phyloP scores from a whole-genome alignment of 805 yeast genomes.

The Yamadazyma akitaensis region DNA sequence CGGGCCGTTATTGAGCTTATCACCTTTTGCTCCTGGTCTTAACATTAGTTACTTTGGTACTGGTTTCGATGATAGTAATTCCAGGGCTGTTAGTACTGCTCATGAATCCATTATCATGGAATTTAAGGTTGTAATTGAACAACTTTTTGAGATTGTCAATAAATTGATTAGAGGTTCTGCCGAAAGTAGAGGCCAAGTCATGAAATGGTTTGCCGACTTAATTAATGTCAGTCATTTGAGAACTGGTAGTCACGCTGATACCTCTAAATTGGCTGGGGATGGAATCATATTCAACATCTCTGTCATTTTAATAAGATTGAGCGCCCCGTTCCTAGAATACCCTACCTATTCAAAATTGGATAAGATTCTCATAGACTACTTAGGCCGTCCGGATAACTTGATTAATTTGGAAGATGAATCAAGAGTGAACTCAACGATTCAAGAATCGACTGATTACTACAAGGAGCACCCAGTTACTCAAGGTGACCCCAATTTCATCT shows the following conservation, averaged over 20 bases:
- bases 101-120: conserved; percentile 64
- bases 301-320: conserved; percentile 61
- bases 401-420: conserved; percentile 79
- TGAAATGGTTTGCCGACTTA: conserved; percentile 67
- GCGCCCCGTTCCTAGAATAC: conserved; percentile 77
- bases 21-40: conserved; percentile 62
- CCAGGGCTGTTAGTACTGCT: conserved; percentile 37
- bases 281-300: conserved; percentile 80
- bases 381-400: conserved; percentile 45
- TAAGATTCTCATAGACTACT: conserved; percentile 72
- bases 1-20: conserved; percentile 73
- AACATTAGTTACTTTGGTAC: conserved; percentile 43
- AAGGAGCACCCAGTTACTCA: conserved; percentile 32
- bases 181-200: conserved; percentile 57
- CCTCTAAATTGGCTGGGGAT: conserved; percentile 64
- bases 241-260: conserved; percentile 78
- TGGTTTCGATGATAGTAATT: conserved; percentile 7
- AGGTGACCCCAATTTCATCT: conserved; percentile 65
- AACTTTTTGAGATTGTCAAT: conserved; percentile 68
- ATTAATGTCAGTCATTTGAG: conserved; percentile 84
- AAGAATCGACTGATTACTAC: conserved; percentile 62
- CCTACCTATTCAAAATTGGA: conserved; percentile 62
- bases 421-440: conserved; percentile 70
- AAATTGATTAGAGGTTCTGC: conserved; percentile 72
- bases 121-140: conserved; percentile 53